Evolutionary conservation across 768 basidiomycete genomes (phyloP), one percentile per base, ranked within the genome.

Genomic region (Sarcodon aspratus): DNA sequence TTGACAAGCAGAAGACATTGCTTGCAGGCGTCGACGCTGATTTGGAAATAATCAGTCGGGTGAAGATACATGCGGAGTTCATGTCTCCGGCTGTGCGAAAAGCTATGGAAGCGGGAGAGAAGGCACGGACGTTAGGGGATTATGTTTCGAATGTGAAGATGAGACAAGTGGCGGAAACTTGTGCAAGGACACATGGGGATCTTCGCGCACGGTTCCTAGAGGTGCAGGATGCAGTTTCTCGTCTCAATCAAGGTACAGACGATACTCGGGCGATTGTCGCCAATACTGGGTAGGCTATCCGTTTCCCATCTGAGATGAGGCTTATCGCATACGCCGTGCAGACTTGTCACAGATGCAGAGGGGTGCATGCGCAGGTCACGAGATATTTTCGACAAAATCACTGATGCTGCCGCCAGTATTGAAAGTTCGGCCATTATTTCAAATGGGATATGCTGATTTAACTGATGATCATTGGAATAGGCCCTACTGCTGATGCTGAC

Each of bases 61-160:
- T 92, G 6, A 67, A 68, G 38, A 76, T 92, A 5, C 86, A 91
- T 56, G 69, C 72, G 47, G 85, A 89, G 50, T 90, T 91, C 54
- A 67, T 89, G 64, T 85, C 83, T 12, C 67, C 73, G 7, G 66
- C 76, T 1, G 76, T 80, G 46, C 71, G 83, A 34, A 80, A 72
- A 55, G 79, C 82, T 2, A 84, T 88, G 40, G 84, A 88, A 50
- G 69, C 74, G 0, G 88, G 85, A 3, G 80, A 80, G 49, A 74
- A 69, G 48, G 74, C 74, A 11, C 71, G 88, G 42, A 84, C 82
- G 9, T 63, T 92, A 36, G 85, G 82, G 9, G 86, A 87, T 60
- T 92, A 90, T 62, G 86, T 92, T 21, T 82, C 82, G 12, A 74
- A 71, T 54, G 75, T 69, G 45, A 87, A 82, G 66, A 92, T 92